Evolutionary conservation across 108 stramenopile genomes (phyloP).

Genomic region (Fistulifera solaris): DNA sequence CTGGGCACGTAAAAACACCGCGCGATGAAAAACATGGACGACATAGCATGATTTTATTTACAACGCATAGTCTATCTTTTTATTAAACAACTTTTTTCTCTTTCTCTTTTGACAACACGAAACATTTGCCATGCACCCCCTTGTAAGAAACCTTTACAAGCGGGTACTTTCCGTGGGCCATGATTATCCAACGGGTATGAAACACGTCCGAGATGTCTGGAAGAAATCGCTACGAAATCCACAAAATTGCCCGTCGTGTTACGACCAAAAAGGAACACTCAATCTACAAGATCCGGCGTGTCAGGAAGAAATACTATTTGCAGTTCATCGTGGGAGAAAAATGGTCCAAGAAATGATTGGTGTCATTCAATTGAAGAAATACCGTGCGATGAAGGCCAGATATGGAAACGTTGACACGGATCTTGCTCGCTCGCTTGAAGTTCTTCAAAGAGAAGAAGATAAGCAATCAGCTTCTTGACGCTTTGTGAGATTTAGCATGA

Average conservation of each 20-base stretch:
- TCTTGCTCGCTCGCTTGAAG: no score
- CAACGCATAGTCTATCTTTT: no score
- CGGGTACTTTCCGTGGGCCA: constrained; percentile 71
- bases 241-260: constrained; percentile 54
- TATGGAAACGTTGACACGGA: constrained; percentile 16
- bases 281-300: constrained; percentile 11
- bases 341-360: constrained; percentile 74
- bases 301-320: constrained; percentile 77
- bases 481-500: no score
- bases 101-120: no score
- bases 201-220: constrained; percentile 67
- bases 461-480: no score
- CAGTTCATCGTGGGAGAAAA: constrained; percentile 76
- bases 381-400: constrained; percentile 44
- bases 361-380: constrained; percentile 73
- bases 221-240: constrained; percentile 76
- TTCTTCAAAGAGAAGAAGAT: no score
- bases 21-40: no score
- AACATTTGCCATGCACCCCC: constrained; percentile 57
- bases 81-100: no score
- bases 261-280: constrained; percentile 4
- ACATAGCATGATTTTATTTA: no score
- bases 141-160: constrained; percentile 89
- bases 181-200: constrained; percentile 85
- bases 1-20: no score